phyloP scores from a whole-genome alignment of 441 rosid species.

The Theobroma grandiflorum region DNA sequence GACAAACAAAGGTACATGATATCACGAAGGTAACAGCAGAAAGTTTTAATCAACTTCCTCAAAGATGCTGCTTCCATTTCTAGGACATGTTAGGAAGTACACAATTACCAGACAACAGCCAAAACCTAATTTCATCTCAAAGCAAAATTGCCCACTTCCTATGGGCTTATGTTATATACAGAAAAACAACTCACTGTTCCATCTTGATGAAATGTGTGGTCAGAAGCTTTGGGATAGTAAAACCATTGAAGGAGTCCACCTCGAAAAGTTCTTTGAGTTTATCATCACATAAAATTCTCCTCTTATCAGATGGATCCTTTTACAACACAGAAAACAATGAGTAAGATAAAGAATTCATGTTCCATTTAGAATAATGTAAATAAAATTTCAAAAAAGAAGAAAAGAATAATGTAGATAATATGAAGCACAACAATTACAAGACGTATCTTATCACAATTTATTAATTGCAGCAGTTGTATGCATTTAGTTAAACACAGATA shows the following conservation, averaged over 20 bases:
- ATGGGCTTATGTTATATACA: conserved; percentile 41
- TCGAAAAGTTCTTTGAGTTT: conserved; percentile 67
- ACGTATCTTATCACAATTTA: not conserved
- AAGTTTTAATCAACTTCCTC: conserved; percentile 8
- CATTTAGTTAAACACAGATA: not conserved
- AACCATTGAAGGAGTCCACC: conserved; percentile 54
- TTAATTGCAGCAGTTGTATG: not conserved
- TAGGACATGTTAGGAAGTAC: conserved; percentile 7
- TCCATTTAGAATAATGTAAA: not conserved
- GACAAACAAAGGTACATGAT: not conserved
- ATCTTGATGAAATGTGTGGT: conserved; percentile 55
- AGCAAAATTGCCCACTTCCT: conserved; percentile 47
- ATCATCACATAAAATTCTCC: conserved; percentile 47
- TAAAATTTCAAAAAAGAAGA: not conserved
- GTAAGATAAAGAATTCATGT: conserved; percentile 14
- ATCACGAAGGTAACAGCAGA: not conserved
- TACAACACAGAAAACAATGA: conserved; percentile 15
- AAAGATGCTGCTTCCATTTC: conserved; percentile 20
- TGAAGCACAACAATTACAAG: not conserved
- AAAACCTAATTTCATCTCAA: conserved; percentile 21
- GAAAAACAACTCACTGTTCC: conserved; percentile 45
- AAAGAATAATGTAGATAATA: not conserved
- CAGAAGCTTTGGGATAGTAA: conserved; percentile 55
- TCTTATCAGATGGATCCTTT: conserved; percentile 54
- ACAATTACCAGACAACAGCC: not conserved